Conservation (phyloP, 2,329 filamentous ascomycete genomes). For the Fusarium ambrosium region DNA sequence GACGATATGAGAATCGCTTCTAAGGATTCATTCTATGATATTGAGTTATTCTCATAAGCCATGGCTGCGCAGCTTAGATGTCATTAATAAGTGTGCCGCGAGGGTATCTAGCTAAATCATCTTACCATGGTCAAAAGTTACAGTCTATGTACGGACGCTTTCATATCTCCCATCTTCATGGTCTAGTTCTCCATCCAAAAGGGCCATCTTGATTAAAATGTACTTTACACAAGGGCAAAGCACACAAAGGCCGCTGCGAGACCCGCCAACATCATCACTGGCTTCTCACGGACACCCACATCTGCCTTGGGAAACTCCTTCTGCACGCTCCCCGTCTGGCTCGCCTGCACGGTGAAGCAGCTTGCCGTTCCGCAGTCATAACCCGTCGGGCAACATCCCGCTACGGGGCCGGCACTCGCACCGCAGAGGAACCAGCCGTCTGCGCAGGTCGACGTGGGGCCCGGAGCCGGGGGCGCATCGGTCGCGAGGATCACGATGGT, state of each 20-base stretch:
- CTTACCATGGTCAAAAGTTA: slow-evolving; percentile 18
- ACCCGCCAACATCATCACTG: slow-evolving; percentile 23
- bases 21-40: not conserved
- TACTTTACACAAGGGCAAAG: slow-evolving; percentile 19
- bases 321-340: slow-evolving; percentile 68
- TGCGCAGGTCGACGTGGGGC: slow-evolving; percentile 71
- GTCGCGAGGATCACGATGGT: slow-evolving; percentile 77
- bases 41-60: not conserved
- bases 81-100: slow-evolving; percentile 1
- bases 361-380: slow-evolving; percentile 80
- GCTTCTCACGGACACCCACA: slow-evolving; percentile 2
- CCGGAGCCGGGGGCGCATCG: slow-evolving; percentile 60
- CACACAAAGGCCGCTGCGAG: slow-evolving; percentile 9
- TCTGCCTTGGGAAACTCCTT: slow-evolving; percentile 61
- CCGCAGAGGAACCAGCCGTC: slow-evolving; percentile 83
- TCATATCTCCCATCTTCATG: not conserved
- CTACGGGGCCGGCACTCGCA: slow-evolving; percentile 68
- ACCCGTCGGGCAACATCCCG: slow-evolving; percentile 87
- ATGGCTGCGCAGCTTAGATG: not conserved
- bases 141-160: slow-evolving; percentile 21
- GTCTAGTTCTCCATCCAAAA: slow-evolving; percentile 13
- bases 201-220: not conserved
- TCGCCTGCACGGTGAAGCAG: slow-evolving; percentile 71
- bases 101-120: slow-evolving; percentile 30
- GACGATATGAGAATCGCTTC: not conserved